Base-by-base conservation (phyloP, 768 basidiomycete genomes). In the Mycena capillaripes region DNA sequence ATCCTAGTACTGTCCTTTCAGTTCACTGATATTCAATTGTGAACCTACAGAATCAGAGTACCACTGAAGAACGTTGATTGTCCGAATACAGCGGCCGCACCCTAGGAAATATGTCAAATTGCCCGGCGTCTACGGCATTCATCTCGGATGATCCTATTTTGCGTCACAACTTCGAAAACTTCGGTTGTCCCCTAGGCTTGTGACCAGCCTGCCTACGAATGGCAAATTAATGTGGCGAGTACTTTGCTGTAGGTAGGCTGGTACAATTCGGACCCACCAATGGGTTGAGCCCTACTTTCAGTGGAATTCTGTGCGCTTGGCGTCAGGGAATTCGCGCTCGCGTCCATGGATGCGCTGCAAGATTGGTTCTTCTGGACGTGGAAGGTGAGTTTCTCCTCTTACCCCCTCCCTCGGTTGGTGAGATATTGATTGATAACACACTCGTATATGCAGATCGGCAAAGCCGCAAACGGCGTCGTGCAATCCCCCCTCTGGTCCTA, bases 401-500 rank as follows among this genome's bases (percentile, higher is more conserved):
- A 19, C 19, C 17, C 29, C 44, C 6, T 46, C 2, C 27, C 11
- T 4, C 38, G 17, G 9, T 1, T 44, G n/a, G n/a, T n/a, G n/a
- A n/a, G n/a, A n/a, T n/a, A n/a, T n/a, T n/a, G n/a, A n/a, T n/a
- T n/a, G n/a, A n/a, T n/a, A n/a, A n/a, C n/a, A n/a, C n/a, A n/a
- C n/a, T n/a, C n/a, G n/a, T n/a, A n/a, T n/a, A 25, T 38, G 4
- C 34, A 70, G 63, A 71, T 71, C 30, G 70, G 62, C n/a, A 10
- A 38, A 4, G 57, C 62, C 21, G 25, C 40, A 77, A 79, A 38
- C 81, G 80, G 61, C 70, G 80, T 40, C 87, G 70, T 78, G 30
- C 40, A 36, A 40, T 50, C 87, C 6, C 90, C 91, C 0, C 53
- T 55, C 0, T 55, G 53, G 53, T 55, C 53, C 2, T 55, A 55